Percentiles rank a stretch among this genome's conserved stretches.
Conservation (phyloP, 2,329 filamentous ascomycete genomes). For the Alternaria gansuensis region DNA sequence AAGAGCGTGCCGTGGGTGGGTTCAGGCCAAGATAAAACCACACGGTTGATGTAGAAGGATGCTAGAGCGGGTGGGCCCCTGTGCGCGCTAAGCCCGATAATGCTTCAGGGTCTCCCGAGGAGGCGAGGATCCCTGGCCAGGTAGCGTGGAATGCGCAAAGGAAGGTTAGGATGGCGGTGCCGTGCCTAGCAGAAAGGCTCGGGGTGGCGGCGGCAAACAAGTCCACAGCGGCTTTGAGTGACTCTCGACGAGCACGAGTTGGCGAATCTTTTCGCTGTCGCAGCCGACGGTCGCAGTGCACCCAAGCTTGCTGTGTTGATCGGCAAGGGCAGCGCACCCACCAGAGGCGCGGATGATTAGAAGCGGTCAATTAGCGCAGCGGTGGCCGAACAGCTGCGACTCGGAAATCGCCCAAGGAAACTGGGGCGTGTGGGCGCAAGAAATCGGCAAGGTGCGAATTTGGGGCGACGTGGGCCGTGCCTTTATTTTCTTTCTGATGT, state of each 20-base stretch:
- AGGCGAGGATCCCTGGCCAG: constrained; percentile 26
- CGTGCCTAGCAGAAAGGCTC: constrained; percentile 4
- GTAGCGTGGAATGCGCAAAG: constrained; percentile 14
- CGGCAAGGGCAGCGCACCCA: constrained; percentile 16
- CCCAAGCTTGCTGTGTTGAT: constrained; percentile 3
- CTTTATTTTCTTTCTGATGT: too few relatives aligned
- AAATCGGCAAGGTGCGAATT: background rate
- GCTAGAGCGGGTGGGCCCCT: constrained; percentile 30
- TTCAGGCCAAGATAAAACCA: constrained; percentile 22
- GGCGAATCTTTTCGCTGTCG: background rate
- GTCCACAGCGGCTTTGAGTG: constrained; percentile 4
- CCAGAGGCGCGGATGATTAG: constrained; percentile 17
- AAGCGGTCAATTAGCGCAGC: constrained; percentile 24
- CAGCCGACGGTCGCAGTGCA: background rate
- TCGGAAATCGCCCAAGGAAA: constrained; percentile 2
- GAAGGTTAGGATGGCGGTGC: background rate
- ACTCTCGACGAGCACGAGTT: background rate
- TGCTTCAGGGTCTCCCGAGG: constrained; percentile 22
- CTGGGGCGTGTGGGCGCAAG: constrained; percentile 10
- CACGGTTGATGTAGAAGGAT: constrained; percentile 36
- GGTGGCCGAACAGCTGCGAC: constrained; percentile 16
- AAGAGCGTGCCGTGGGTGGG: constrained; percentile 33
- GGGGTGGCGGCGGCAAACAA: constrained; percentile 18
- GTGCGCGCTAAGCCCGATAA: constrained; percentile 15
- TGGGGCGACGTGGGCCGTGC: constrained; percentile 6